phyloP scores from a whole-genome alignment of 75 land plant species.

The Gnetum montanum region DNA sequence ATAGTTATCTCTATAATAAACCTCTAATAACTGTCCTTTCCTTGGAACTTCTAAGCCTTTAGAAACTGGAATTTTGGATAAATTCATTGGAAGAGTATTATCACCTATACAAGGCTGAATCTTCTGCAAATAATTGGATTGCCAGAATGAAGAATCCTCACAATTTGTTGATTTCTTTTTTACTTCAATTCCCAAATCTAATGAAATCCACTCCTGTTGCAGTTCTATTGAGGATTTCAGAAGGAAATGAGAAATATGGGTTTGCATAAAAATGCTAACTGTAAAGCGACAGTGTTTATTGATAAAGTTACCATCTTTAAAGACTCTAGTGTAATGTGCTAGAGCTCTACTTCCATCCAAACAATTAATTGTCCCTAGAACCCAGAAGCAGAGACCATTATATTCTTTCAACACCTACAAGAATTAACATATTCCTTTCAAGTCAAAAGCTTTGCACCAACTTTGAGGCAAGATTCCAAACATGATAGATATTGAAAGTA shows the following conservation, averaged over 20 bases:
- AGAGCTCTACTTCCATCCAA: slow-evolving; percentile 6
- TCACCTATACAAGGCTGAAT: slow-evolving; percentile 9
- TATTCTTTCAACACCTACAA: slow-evolving; percentile 13
- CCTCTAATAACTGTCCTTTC: slow-evolving; percentile 17
- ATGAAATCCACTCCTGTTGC: slow-evolving; percentile 10
- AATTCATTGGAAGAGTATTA: slow-evolving; percentile 10
- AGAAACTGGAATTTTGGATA: not conserved
- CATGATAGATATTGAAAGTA: too few relatives aligned
- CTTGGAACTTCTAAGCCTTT: slow-evolving; percentile 6
- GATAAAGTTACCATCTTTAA: slow-evolving; percentile 8
- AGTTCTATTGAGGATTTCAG: too few relatives aligned
- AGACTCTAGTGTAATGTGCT: slow-evolving; percentile 5
- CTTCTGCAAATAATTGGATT: slow-evolving; percentile 4
- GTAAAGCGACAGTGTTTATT: too few relatives aligned
- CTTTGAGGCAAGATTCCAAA: too few relatives aligned
- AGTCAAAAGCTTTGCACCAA: too few relatives aligned
- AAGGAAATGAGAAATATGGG: not conserved
- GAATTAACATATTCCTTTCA: too few relatives aligned
- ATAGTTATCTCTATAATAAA: slow-evolving; percentile 12
- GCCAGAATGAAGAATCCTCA: not conserved
- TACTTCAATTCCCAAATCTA: not conserved
- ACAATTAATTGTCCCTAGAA: slow-evolving; percentile 9
- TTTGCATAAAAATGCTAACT: too few relatives aligned
- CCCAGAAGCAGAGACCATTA: slow-evolving; percentile 6
- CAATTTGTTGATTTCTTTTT: not conserved